phyloP scores from a whole-genome alignment of 345 rosid species.

The Eucalyptus paniculata region DNA sequence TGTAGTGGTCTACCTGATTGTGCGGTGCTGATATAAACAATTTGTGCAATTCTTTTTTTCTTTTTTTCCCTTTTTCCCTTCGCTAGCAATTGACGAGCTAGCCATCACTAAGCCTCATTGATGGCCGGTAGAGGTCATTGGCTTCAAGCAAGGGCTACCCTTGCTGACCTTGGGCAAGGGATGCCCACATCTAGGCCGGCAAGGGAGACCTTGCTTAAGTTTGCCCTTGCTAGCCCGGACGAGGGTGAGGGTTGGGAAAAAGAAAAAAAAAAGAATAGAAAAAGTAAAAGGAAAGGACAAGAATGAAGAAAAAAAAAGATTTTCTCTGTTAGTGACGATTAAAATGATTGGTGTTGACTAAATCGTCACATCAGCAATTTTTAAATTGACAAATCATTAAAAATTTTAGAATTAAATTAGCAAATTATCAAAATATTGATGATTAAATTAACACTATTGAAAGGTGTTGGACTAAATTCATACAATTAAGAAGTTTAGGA shows the following conservation, averaged over 20 bases:
- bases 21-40: no score
- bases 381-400: neutral
- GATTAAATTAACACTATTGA: neutral
- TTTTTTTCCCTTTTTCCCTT: neutral
- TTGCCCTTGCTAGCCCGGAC: neutral
- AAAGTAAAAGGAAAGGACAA: neutral
- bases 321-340: rapidly evolving
- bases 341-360: rapidly evolving
- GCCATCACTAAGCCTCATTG: neutral
- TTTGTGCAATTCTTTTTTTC: no score
- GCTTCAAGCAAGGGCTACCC: neutral
- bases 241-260: no score
- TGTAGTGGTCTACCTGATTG: neutral
- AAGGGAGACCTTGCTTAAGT: neutral
- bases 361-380: rapidly evolving
- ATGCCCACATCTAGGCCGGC: neutral
- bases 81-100: neutral
- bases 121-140: neutral
- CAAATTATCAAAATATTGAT: no score
- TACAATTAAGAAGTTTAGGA: neutral
- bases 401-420: neutral
- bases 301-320: rapidly evolving
- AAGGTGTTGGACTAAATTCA: neutral
- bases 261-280: no score
- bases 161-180: neutral